A percentile compares a stretch with the other conserved stretches of the same genome.
These are phyloP conservation scores for Breviolum minutum DNA, from an alignment of 73 alveolate species.

Conservation along the genomic window DNA sequence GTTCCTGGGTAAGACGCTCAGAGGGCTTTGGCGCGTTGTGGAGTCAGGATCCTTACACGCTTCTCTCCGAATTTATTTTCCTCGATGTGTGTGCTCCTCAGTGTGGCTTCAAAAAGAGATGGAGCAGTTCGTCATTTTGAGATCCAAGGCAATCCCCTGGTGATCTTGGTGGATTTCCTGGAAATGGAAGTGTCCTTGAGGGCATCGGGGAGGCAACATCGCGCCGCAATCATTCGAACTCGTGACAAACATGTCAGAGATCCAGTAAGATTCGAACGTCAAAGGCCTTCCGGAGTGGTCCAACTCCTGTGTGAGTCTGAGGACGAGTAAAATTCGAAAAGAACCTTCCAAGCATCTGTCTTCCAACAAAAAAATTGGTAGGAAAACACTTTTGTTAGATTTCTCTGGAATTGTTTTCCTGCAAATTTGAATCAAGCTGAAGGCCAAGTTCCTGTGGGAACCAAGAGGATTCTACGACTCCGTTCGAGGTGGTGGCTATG, in stretches of 20 bases:
- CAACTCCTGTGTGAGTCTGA: background rate
- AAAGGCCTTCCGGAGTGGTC: conserved; percentile 45
- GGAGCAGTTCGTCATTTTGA: background rate
- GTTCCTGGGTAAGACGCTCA: background rate
- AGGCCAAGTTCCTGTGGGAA: conserved; percentile 89
- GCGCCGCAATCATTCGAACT: background rate
- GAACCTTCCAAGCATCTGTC: no score
- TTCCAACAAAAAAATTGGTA: no score
- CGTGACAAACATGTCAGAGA: no score
- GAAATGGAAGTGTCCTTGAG: conserved; percentile 52
- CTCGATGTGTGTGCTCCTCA: conserved; percentile 34
- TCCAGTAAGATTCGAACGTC: no score
- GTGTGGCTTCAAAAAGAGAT: no score
- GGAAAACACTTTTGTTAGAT: no score
- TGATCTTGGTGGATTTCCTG: conserved; percentile 83
- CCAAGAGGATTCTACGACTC: conserved; percentile 90
- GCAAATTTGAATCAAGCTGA: no score
- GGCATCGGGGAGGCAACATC: conserved; percentile 53
- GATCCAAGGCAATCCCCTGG: conserved; percentile 59
- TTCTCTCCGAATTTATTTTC: conserved; percentile 63
- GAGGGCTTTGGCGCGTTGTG: background rate
- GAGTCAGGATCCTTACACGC: conserved; percentile 61
- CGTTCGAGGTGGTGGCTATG: conserved; percentile 83
- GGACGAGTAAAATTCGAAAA: no score
- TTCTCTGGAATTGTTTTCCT: no score